Evolutionary conservation across 1,284 basidiomycete species (phyloP).

Genomic region (Peniophora sp.): DNA sequence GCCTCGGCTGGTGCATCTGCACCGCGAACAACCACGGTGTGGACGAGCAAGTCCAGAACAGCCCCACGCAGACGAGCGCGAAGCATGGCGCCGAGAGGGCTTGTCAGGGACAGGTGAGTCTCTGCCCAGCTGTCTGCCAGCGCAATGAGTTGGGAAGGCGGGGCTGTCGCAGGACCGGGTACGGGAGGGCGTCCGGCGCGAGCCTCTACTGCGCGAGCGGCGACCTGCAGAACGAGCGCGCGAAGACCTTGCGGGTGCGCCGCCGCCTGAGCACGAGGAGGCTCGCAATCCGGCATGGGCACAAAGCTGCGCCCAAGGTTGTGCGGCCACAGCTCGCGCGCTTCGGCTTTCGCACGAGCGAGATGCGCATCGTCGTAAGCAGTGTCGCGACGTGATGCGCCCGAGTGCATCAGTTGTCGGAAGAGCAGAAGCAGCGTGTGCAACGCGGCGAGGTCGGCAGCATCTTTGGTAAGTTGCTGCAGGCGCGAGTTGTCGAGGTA

Average conservation of each 20-base stretch:
- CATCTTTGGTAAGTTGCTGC: slow-evolving; percentile 61
- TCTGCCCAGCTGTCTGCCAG: slow-evolving; percentile 61
- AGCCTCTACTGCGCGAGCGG: slow-evolving; percentile 23
- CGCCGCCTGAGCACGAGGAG: slow-evolving; percentile 18
- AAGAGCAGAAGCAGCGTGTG: slow-evolving; percentile 80
- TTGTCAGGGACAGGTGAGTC: slow-evolving; percentile 47
- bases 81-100: slow-evolving; percentile 45
- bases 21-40: slow-evolving; percentile 36
- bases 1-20: slow-evolving; percentile 15
- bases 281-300: slow-evolving; percentile 1
- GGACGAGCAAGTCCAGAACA: slow-evolving; percentile 54
- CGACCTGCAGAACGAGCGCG: slow-evolving; percentile 27
- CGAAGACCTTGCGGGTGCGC: slow-evolving; percentile 31
- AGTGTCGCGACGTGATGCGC: slow-evolving; percentile 12
- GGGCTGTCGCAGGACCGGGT: slow-evolving; percentile 24
- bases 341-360: slow-evolving; percentile 62
- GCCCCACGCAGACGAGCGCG: slow-evolving; percentile 54
- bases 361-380: slow-evolving; percentile 34
- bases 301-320: slow-evolving; percentile 51
- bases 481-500: slow-evolving; percentile 79
- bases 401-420: slow-evolving; percentile 60
- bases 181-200: slow-evolving; percentile 9
- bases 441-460: slow-evolving; percentile 67
- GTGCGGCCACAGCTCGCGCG: slow-evolving; percentile 65
- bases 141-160: slow-evolving; percentile 42